Base-by-base conservation (phyloP, 2,329 filamentous ascomycete genomes). In the Aureobasidium lini region DNA sequence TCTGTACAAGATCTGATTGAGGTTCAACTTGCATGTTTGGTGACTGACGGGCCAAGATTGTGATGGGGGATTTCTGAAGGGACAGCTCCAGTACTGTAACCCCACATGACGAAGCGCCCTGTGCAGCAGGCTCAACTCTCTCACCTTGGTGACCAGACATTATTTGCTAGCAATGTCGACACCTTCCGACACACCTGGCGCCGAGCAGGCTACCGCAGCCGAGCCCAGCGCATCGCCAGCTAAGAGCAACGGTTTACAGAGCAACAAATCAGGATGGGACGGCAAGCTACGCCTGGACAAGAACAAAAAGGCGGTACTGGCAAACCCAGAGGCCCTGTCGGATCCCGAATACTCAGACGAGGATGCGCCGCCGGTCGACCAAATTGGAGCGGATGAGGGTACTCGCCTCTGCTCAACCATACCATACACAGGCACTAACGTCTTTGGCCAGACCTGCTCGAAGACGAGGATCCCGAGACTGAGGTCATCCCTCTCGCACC, bases 281-380 rank as follows among this genome's bases (percentile, higher is more conserved):
- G 89, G 89, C 63, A 93, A 93, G 75, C 79, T 93, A 61, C 81
- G 89, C 40, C 75, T 96, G 53, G 85, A 88, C 62, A 84, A 85
- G 54, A 85, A 88, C 62, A 85, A 85, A 67, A 86, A 83, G 69
- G 80, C 85, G 2, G 77, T 84, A 34, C 76, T 95, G 48, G 78
- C 82, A 28, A 95, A 95, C 68, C 88, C 90, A 2, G 90, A 94
- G 69, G 89, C 88, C 9, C 74, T 95, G 42, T 88, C 88, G 44
- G 91, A 96, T 67, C 84, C 89, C 0, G 91, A 96, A 60, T 90
- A 93, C 70, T 94, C 89, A 15, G 91, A 89, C 65, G 83, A 82
- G 18, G 81, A 83, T 63, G 81, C 79, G 18, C 75, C 88, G 62
- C 84, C 83, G 0, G 86, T 87, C 52, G 88, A 95, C 61, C 79